Evolutionary conservation across 176 grass and related monocot species (phyloP).

Genomic region (Triticum monococcum): DNA sequence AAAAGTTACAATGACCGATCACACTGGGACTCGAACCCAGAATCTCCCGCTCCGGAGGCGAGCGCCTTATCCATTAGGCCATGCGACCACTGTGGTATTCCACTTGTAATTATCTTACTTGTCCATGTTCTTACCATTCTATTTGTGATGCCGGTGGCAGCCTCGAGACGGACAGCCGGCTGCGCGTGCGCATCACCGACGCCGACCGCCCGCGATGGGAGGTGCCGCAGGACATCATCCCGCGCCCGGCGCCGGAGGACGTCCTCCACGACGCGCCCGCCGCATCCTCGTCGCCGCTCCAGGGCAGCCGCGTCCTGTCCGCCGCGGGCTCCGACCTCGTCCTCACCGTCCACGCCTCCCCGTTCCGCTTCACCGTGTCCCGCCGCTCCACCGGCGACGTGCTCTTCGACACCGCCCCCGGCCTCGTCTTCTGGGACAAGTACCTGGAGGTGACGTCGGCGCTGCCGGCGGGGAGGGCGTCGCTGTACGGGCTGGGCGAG

Average conservation of each 20-base stretch:
- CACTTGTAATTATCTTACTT: not conserved
- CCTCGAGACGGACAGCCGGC: constrained; percentile 63
- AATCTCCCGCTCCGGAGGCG: constrained; percentile 54
- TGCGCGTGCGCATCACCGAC: constrained; percentile 87
- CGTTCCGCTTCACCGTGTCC: too few relatives aligned
- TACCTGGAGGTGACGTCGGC: too few relatives aligned
- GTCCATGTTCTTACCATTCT: rapidly evolving
- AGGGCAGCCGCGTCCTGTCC: too few relatives aligned
- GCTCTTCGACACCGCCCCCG: too few relatives aligned
- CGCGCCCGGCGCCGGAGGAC: constrained; percentile 21
- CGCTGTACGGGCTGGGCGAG: too few relatives aligned
- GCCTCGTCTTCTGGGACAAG: too few relatives aligned
- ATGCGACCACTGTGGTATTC: not conserved
- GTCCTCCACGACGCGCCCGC: too few relatives aligned
- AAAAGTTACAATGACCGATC: not conserved
- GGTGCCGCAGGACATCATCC: constrained; percentile 64
- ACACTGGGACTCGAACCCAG: constrained; percentile 26
- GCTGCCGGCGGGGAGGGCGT: too few relatives aligned
- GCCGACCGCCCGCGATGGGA: constrained; percentile 70
- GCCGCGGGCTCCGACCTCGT: too few relatives aligned
- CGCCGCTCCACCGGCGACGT: too few relatives aligned
- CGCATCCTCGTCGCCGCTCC: too few relatives aligned
- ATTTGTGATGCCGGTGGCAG: constrained; percentile 13
- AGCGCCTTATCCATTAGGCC: constrained; percentile 98
- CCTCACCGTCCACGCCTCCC: too few relatives aligned